Evolutionary conservation across 202 grass and related monocot species (phyloP).

Genomic region (Tripidium arundinaceum): DNA sequence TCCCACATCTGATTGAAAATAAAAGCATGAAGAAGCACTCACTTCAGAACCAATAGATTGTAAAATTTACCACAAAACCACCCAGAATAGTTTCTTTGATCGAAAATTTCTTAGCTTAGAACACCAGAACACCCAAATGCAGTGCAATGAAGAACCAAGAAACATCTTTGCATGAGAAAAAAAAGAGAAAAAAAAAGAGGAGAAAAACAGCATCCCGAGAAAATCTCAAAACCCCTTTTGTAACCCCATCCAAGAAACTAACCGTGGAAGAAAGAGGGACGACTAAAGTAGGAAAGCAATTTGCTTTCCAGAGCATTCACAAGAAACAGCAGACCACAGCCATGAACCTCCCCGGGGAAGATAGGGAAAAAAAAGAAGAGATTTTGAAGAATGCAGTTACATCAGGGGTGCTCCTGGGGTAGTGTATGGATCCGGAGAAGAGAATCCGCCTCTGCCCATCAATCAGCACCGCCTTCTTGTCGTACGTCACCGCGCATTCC

Average conservation of each 20-base stretch:
- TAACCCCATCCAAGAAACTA: not conserved
- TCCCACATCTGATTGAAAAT: constrained; percentile 80
- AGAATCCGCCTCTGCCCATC: too few species aligned
- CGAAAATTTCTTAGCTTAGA: not conserved
- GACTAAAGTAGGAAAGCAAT: not conserved
- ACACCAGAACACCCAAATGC: not conserved
- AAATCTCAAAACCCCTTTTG: constrained; percentile 14
- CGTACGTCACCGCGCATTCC: too few species aligned
- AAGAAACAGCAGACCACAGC: too few species aligned
- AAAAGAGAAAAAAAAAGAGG: not conserved
- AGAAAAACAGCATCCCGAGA: not conserved
- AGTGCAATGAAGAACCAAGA: not conserved
- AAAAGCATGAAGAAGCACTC: not conserved
- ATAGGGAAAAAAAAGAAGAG: too few species aligned
- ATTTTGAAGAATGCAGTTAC: too few species aligned
- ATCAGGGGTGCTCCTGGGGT: too few species aligned
- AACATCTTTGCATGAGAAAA: not conserved
- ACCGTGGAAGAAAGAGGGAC: not conserved
- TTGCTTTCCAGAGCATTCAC: too few species aligned
- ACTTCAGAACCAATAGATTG: not conserved
- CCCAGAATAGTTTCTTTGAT: not conserved
- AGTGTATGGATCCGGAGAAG: too few species aligned
- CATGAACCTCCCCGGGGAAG: too few species aligned
- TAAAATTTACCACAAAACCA: not conserved
- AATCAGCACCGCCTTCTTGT: too few species aligned